Evolutionary conservation across 768 basidiomycete genomes (phyloP).

Genomic region (Leccinum arenicola): DNA sequence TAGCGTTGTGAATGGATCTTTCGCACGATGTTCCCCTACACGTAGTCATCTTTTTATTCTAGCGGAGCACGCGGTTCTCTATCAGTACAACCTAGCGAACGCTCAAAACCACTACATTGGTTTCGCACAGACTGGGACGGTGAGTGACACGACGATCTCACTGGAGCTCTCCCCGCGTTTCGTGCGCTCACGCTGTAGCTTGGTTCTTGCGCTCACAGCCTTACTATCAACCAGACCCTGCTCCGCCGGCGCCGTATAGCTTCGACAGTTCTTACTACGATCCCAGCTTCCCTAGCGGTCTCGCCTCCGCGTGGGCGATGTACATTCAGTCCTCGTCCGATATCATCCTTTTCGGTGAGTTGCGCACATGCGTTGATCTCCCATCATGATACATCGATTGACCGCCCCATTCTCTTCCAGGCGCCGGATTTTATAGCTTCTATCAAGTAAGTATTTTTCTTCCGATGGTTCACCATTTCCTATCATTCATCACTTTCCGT

Average conservation of each 20-base stretch:
- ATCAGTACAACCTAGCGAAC: constrained; percentile 45
- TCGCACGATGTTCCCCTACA: neutral
- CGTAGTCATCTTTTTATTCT: neutral
- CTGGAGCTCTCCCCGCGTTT: neutral
- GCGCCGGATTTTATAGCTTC: constrained; percentile 51
- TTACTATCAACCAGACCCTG: constrained; percentile 47
- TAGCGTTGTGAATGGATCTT: constrained; percentile 23
- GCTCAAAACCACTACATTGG: constrained; percentile 50
- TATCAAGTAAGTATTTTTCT: constrained; percentile 31
- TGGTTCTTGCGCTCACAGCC: constrained; percentile 28
- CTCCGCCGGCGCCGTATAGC: constrained; percentile 41
- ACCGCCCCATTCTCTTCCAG: constrained; percentile 12
- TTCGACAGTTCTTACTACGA: constrained; percentile 36
- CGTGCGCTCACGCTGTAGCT: neutral
- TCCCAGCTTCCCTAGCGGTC: constrained; percentile 28
- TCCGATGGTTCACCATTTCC: neutral
- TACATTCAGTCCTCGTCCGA: constrained; percentile 33
- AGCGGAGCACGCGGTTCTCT: constrained; percentile 47
- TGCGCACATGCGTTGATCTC: constrained; percentile 14
- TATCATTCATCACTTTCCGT: neutral
- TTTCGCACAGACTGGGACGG: constrained; percentile 51
- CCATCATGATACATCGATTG: constrained; percentile 20
- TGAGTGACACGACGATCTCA: constrained; percentile 13
- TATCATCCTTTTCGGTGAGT: constrained; percentile 42
- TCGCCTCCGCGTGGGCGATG: constrained; percentile 13